A percentile compares a stretch with the other conserved stretches of the same genome.
Conservation (phyloP, 2,329 filamentous ascomycete species). For the Diaporthe destruens region DNA sequence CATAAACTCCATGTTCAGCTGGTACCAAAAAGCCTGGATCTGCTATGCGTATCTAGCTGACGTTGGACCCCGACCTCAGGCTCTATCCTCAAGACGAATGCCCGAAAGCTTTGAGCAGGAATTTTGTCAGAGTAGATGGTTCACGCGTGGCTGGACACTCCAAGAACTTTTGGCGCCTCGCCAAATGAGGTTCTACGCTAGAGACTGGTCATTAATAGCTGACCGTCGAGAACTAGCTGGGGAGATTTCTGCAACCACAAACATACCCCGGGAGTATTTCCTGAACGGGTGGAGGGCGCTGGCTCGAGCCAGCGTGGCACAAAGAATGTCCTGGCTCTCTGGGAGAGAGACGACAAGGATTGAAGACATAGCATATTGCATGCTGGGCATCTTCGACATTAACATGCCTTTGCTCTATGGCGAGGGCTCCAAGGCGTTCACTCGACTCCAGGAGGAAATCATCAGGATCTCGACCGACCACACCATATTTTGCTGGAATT, state of each 20-base stretch:
- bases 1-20: conserved; percentile 43
- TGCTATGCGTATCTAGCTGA: conserved; percentile 45
- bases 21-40: conserved; percentile 42
- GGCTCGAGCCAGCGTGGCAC: conserved; percentile 39
- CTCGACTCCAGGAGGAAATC: conserved; percentile 47
- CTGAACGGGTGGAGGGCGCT: not conserved
- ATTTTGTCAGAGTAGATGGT: conserved; percentile 27
- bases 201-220: conserved; percentile 32
- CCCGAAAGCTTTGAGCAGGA: not conserved
- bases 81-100: not conserved
- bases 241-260: conserved; percentile 29
- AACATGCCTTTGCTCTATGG: conserved; percentile 49
- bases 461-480: conserved; percentile 40
- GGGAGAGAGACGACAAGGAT: conserved; percentile 42
- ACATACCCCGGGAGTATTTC: conserved; percentile 6
- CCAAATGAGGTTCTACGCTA: conserved; percentile 35
- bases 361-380: conserved; percentile 46
- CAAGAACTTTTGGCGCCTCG: conserved; percentile 39
- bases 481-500: conserved; percentile 40
- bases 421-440: conserved; percentile 45
- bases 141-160: conserved; percentile 5
- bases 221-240: not conserved
- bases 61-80: not conserved
- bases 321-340: conserved; percentile 48
- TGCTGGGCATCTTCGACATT: conserved; percentile 45